Conservation (phyloP, 2,329 filamentous ascomycete species). For the Aspergillus transmontanensis region DNA sequence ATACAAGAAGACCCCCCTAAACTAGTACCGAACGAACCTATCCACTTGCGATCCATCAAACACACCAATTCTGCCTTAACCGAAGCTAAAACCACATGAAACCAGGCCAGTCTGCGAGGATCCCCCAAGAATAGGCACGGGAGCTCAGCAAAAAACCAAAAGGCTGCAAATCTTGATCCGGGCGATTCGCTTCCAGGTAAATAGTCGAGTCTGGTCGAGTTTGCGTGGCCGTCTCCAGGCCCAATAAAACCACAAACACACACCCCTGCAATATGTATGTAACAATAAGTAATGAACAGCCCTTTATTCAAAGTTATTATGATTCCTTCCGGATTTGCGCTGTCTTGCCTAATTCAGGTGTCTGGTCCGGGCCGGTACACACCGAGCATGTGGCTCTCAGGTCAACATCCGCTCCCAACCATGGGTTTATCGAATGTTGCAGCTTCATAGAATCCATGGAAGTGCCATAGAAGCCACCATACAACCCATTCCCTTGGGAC, state of each 20-base stretch:
- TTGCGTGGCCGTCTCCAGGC: not conserved
- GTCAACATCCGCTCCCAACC: not conserved
- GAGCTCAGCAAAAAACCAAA: not conserved
- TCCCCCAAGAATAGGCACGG: not conserved
- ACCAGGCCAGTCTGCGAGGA: not conserved
- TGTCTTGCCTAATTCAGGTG: not conserved
- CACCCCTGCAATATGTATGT: not conserved
- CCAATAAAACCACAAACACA: not conserved
- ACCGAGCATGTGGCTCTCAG: not conserved
- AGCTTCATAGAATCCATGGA: not conserved
- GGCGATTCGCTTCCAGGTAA: not conserved
- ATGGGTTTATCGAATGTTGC: not conserved
- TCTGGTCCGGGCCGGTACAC: not conserved
- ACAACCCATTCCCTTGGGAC: not conserved
- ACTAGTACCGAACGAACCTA: not conserved
- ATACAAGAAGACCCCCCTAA: too few relatives aligned
- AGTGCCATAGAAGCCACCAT: not conserved
- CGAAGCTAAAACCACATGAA: not conserved
- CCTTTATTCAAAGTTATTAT: not conserved
- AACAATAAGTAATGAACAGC: not conserved
- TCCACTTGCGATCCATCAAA: not conserved
- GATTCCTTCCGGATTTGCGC: not conserved
- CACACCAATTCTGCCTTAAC: not conserved
- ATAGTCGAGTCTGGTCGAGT: not conserved
- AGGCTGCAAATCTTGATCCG: not conserved